These are phyloP conservation scores for Colletotrichum godetiae DNA, from an alignment of 2,329 filamentous ascomycete species.

Conservation along the genomic window DNA sequence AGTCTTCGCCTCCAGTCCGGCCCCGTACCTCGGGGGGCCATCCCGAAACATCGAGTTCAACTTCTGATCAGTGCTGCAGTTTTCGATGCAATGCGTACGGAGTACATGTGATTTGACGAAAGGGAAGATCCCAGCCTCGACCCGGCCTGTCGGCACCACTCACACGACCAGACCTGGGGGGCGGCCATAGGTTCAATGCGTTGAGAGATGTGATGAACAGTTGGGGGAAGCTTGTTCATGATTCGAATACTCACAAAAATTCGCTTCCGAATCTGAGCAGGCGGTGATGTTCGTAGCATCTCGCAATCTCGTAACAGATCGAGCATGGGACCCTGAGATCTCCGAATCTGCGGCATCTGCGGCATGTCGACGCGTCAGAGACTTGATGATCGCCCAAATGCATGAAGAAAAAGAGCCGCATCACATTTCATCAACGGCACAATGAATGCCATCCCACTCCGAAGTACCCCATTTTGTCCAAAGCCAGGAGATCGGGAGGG, in stretches of 20 bases:
- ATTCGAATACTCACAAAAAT: background rate
- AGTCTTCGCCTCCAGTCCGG: background rate
- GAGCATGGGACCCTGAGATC: background rate
- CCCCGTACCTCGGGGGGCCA: background rate
- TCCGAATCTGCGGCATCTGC: background rate
- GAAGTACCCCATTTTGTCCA: background rate
- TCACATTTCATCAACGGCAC: background rate
- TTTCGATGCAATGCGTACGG: background rate
- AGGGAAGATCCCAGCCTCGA: background rate
- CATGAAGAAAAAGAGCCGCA: background rate
- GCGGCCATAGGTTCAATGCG: no score
- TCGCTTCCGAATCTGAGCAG: no score
- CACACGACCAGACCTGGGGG: background rate
- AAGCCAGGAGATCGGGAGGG: background rate
- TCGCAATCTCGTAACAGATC: background rate
- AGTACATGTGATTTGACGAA: background rate
- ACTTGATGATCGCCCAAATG: background rate
- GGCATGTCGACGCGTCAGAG: background rate
- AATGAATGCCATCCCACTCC: background rate
- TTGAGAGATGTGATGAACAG: slow-evolving; percentile 9
- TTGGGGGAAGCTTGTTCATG: background rate
- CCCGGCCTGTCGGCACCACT: background rate
- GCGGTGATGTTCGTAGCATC: background rate
- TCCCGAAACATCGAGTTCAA: slow-evolving; percentile 11
- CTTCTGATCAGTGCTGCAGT: background rate